phyloP scores from a whole-genome alignment of 1,284 basidiomycete species.

The Uromyces viciae-fabae region DNA sequence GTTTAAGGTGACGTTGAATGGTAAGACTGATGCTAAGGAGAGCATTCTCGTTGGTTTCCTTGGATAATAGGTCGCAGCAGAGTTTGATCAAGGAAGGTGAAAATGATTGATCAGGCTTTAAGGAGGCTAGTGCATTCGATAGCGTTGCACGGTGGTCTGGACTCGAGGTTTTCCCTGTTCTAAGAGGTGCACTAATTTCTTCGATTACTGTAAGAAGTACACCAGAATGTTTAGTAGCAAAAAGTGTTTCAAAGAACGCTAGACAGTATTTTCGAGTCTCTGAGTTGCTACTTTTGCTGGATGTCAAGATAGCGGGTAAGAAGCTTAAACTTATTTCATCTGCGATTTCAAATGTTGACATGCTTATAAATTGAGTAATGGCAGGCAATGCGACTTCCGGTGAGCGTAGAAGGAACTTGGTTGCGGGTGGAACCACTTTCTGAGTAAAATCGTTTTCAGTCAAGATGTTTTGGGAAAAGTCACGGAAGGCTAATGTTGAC shows the following conservation, averaged over 20 bases:
- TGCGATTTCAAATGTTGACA: constrained; percentile 63
- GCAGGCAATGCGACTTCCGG: constrained; percentile 66
- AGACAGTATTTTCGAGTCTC: constrained; percentile 64
- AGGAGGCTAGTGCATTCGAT: constrained; percentile 66
- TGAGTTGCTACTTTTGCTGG: constrained; percentile 72
- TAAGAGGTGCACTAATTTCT: constrained; percentile 70
- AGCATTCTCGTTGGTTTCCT: constrained; percentile 45
- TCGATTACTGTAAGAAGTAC: constrained; percentile 58
- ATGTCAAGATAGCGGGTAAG: constrained; percentile 65
- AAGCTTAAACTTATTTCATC: constrained; percentile 64
- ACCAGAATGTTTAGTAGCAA: constrained; percentile 53
- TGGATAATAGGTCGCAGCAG: constrained; percentile 35
- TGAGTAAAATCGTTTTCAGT: constrained; percentile 60
- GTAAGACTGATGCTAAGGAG: constrained; percentile 19
- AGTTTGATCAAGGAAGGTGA: constrained; percentile 30
- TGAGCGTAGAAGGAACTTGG: constrained; percentile 69
- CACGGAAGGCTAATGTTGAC: constrained; percentile 52
- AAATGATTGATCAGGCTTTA: constrained; percentile 15
- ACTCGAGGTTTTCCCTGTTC: constrained; percentile 75
- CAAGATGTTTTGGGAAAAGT: constrained; percentile 63
- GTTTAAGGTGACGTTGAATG: constrained; percentile 26
- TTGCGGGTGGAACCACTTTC: constrained; percentile 64
- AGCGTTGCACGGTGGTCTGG: constrained; percentile 78
- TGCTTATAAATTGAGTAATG: constrained; percentile 24
- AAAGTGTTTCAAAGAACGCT: constrained; percentile 64